Base-by-base conservation (phyloP, 129 eudicot species). In the Flaveria sonorensis region DNA sequence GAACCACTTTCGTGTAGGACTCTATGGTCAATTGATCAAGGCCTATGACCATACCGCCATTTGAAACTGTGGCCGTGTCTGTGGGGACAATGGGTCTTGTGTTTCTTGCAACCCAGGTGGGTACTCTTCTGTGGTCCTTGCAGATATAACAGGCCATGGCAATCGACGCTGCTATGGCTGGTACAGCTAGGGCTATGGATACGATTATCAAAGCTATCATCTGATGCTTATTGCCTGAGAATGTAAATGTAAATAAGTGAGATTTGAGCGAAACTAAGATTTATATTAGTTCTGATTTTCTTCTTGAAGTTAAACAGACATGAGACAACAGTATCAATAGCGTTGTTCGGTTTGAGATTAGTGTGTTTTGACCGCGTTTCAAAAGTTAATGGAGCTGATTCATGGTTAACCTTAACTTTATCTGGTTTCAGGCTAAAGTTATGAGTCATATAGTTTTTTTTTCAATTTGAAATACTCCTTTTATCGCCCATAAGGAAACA, bases 11-110 rank as follows among this genome's bases (percentile, higher is more conserved):
- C 1, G 87, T 74, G 84, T 87, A 92, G 3, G 96, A 86, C 68
- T 87, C 93, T 14, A 92, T 92, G 28, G 89, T 89, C 68, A 85
- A 64, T 15, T 82, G 85, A 32, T 92, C 92, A 0, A 92, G 90
- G 43, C 97, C 96, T 20, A 52, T 68, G 45, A 75, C 70, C 51
- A 68, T 10, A 67, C 68, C 30, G 9, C 63, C 43, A 55, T 24
- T 28, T 6, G 71, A 18, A 8, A 11, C 39, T 2, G 77, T 7
- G 24, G 53, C 24, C 48, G 81, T 59, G 57, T 77, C 87, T 55
- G 84, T 64, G 14, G 83, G 47, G 75, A 15, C 30, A 73, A 28
- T 3, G 16, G 10, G 62, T 56, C 70, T 59, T 57, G 85, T 10
- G 13, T 65, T 72, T 80, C 73, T 66, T 80, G 74, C 66, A 20